Base-by-base conservation (phyloP, 257 asterid species). In the Mentha longifolia region DNA sequence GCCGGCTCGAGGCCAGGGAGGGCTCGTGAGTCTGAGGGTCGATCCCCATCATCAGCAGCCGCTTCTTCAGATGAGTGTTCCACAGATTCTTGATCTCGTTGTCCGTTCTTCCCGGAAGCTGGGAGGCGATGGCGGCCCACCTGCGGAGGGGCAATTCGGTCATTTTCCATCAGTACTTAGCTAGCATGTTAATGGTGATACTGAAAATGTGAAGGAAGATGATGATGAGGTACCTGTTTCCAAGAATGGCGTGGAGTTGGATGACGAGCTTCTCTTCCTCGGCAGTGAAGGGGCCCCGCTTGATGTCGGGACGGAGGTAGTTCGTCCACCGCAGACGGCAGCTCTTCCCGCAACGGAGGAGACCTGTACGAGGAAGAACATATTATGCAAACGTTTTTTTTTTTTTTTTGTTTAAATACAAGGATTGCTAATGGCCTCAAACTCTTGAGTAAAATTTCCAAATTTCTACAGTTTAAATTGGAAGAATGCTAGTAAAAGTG, bases 61-160 rank as follows among this genome's bases (percentile, higher is more conserved):
- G 91, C 76, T 91, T 94, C 76, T 86, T 94, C 51, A 94, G 88
- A 78, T 94, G 97, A 0, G 99, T 94, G 80, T 94, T 94, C 99
- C 99, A 94, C 5, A 94, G 72, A 83, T 94, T 94, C 87, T 94
- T 94, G 82, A 91, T 84, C 84, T 91, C 99, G 41, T 94, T 94
- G 83, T 94, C 97, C 3, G 98, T 93, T 47, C 98, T 84, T 13
- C 98, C 96, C 0, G 92, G 96, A 47, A 93, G 84, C 35, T 94
- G 95, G 5, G 97, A 80, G 10, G 99, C 97, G 71, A 94, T 94
- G 22, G 99, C 89, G 14, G 97, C 97, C 99, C 99, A 91, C 81
- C 97, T 90, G n/a, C 7, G 6, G 35, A 54, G 47, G 47, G 47
- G 47, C 14, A 42, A 42, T 8, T 9, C 14, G 47, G 47, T 8